These are phyloP conservation scores for Bryum argenteum DNA, from an alignment of 225 moss, liverwort and hornwort genomes.

Conservation along the genomic window DNA sequence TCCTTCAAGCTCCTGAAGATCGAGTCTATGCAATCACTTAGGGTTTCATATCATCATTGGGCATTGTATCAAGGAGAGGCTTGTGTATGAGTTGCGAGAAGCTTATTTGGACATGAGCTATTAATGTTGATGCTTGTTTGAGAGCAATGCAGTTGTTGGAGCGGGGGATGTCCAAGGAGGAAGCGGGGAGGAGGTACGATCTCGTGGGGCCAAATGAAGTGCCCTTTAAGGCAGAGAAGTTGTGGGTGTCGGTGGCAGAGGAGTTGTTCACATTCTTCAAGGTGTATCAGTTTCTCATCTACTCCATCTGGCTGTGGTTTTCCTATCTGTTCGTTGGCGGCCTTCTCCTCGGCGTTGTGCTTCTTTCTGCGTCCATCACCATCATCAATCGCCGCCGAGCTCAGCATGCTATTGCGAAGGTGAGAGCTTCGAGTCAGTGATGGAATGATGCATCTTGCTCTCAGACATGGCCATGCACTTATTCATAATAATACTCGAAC, in stretches of 20 bases:
- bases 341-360: conserved; percentile 56
- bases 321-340: conserved; percentile 62
- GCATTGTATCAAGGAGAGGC: too few relatives aligned
- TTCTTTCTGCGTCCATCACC: conserved; percentile 55
- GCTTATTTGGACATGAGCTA: neutral
- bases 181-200: conserved; percentile 47
- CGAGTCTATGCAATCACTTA: neutral
- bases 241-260: conserved; percentile 61
- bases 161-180: conserved; percentile 44
- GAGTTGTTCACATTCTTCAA: conserved; percentile 74
- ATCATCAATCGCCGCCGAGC: conserved; percentile 64
- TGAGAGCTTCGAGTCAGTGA: conserved; percentile 1
- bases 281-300: conserved; percentile 67
- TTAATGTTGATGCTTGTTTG: neutral
- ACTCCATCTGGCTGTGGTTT: conserved; percentile 67
- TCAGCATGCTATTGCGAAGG: conserved; percentile 67
- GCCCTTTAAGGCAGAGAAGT: conserved; percentile 53
- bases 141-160: conserved; percentile 36
- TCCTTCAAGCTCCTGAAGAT: neutral
- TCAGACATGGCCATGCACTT: neutral
- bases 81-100: too few relatives aligned
- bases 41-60: too few relatives aligned
- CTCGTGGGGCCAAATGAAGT: conserved; percentile 67
- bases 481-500: neutral
- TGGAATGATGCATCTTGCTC: neutral